These are phyloP conservation scores for Apiospora rasikravindrae DNA, from an alignment of 2,329 filamentous ascomycete species.

Conservation along the genomic window DNA sequence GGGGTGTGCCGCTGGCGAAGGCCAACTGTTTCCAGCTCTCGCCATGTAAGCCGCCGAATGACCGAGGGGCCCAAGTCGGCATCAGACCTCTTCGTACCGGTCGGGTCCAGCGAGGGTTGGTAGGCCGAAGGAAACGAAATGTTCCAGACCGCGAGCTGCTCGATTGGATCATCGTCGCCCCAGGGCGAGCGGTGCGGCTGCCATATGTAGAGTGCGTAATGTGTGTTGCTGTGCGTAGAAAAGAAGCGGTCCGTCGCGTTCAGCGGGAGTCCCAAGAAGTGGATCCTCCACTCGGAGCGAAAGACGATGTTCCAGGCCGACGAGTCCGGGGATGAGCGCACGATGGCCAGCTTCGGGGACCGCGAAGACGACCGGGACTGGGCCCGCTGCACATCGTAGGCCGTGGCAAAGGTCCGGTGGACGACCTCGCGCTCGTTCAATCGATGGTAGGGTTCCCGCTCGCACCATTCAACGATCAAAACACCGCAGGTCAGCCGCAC, in stretches of 20 bases:
- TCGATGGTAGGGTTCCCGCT: slow-evolving; percentile 55
- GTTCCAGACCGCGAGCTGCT: slow-evolving; percentile 65
- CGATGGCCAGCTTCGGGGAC: slow-evolving; percentile 21
- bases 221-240: slow-evolving; percentile 61
- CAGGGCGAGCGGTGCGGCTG: slow-evolving; percentile 61
- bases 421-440: slow-evolving; percentile 56
- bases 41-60: slow-evolving; percentile 54
- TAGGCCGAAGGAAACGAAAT: slow-evolving; percentile 56
- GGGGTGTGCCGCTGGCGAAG: slow-evolving; percentile 59
- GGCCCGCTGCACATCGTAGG: slow-evolving; percentile 53
- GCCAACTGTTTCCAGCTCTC: slow-evolving; percentile 56
- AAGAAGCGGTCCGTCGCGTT: slow-evolving; percentile 65
- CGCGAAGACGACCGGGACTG: slow-evolving; percentile 22
- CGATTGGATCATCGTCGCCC: slow-evolving; percentile 61
- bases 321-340: slow-evolving; percentile 19
- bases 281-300: slow-evolving; percentile 65
- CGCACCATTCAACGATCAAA: slow-evolving; percentile 70
- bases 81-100: slow-evolving; percentile 43
- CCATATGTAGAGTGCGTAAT: slow-evolving; percentile 68
- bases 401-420: slow-evolving; percentile 64
- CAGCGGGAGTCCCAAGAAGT: slow-evolving; percentile 60
- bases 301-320: slow-evolving; percentile 51
- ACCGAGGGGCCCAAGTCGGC: slow-evolving; percentile 46
- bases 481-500: slow-evolving; percentile 57
- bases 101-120: slow-evolving; percentile 55